These are phyloP conservation scores for Camelina hispida DNA, from an alignment of 345 rosid genomes.

Conservation along the genomic window DNA sequence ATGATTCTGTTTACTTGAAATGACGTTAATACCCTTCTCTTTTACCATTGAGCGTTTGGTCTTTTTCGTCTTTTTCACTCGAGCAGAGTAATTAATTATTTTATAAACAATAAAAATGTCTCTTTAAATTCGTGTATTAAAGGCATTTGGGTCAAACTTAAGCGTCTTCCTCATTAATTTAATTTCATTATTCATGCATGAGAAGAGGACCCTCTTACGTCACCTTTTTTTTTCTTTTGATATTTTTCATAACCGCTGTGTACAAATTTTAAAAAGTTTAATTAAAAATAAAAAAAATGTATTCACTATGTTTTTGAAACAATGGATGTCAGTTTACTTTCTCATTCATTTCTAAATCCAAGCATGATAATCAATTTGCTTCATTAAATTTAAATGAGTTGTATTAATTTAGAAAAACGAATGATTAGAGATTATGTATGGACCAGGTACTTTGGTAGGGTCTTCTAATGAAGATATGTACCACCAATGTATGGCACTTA, in stretches of 20 bases:
- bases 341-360: background rate
- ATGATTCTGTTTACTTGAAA: background rate
- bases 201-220: background rate
- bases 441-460: constrained; percentile 25
- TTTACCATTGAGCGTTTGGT: background rate
- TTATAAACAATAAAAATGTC: no score
- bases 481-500: constrained; percentile 22
- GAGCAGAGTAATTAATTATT: background rate
- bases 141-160: constrained; percentile 3
- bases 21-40: constrained; percentile 30
- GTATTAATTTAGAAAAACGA: background rate
- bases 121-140: no score
- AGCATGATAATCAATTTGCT: background rate
- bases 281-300: no score
- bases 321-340: background rate
- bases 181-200: constrained; percentile 22
- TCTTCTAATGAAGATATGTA: constrained; percentile 11
- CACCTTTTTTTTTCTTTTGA: background rate
- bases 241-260: background rate
- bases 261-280: no score
- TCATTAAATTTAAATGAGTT: background rate
- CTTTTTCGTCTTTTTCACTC: constrained; percentile 10
- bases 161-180: background rate
- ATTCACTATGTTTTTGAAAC: background rate
- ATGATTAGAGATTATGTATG: background rate